phyloP scores from a whole-genome alignment of 805 yeast species.

The Wickerhamomyces chambardii region DNA sequence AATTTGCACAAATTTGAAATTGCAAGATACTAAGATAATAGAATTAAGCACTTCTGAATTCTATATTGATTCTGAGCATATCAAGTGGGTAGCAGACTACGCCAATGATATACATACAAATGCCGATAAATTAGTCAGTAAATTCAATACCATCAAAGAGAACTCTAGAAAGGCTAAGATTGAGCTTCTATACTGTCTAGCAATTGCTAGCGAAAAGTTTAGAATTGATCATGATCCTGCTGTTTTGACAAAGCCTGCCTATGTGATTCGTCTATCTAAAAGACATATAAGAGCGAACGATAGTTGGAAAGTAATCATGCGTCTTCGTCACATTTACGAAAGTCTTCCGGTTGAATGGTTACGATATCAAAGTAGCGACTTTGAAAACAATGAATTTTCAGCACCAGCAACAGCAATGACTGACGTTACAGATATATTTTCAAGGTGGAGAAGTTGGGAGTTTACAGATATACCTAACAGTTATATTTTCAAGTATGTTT shows the following conservation, averaged over 20 bases:
- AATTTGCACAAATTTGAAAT: conserved; percentile 18
- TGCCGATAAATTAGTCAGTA: conserved; percentile 4
- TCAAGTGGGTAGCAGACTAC: conserved; percentile 23
- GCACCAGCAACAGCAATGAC: conserved; percentile 44
- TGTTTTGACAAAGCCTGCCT: conserved; percentile 84
- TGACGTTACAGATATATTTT: conserved; percentile 49
- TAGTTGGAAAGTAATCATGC: conserved; percentile 80
- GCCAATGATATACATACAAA: conserved; percentile 5
- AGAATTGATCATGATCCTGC: conserved; percentile 77
- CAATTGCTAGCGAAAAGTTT: conserved; percentile 37
- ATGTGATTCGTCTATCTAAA: conserved; percentile 59
- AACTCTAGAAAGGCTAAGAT: conserved; percentile 13
- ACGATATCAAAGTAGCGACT: conserved; percentile 18
- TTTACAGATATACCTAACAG: conserved; percentile 52
- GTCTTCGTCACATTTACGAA: conserved; percentile 66
- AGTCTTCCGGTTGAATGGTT: conserved; percentile 50
- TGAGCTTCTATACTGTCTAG: conserved; percentile 31
- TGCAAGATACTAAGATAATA: background rate
- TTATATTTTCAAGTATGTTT: conserved; percentile 43
- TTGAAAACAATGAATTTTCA: conserved; percentile 26
- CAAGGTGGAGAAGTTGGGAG: conserved; percentile 92
- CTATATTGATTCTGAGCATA: conserved; percentile 21
- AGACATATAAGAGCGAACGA: conserved; percentile 74
- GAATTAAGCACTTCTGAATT: conserved; percentile 16
- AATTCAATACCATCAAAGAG: conserved; percentile 3